Evolutionary conservation across 164 flowering plant genomes (phyloP), one percentile per base, ranked within the genome.

Genomic region (Santalum album): DNA sequence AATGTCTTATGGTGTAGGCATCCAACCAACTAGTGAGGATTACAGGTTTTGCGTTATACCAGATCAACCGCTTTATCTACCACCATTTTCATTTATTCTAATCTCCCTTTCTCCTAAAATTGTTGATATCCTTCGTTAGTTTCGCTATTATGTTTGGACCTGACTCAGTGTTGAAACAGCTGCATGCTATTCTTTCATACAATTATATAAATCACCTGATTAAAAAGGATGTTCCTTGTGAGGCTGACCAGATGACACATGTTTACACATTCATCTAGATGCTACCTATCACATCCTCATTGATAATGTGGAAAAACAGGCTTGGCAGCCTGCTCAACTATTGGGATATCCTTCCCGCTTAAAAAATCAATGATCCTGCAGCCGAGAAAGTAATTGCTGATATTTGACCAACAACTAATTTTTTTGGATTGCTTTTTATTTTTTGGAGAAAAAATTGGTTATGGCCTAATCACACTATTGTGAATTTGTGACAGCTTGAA

Each of bases 91-190:
- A n/a, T n/a, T n/a, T n/a, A n/a, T n/a, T n/a, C n/a, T n/a, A n/a
- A n/a, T n/a, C n/a, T n/a, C n/a, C n/a, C n/a, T n/a, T n/a, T n/a
- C n/a, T n/a, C n/a, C n/a, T n/a, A n/a, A n/a, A 9, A 29, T 29
- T 3, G 6, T 29, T 4, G 9, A 29, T 29, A 29, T 29, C n/a
- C n/a, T n/a, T n/a, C n/a, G n/a, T 56, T 26, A 54, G 62, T 35
- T 75, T 73, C 86, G 87, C 95, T 58, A 90, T 90, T 63, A 90
- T 90, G 97, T 90, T 90, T 80, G 97, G 97, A 16, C 97, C 97
- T 26, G 97, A 90, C 67, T 81, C 69, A 74, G 71, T 65, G 87
- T 95, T 57, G 84, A 85, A 74, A 90, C 87, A 62, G 97, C n/a
- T 90, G 25, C 97, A 90, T 67, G 90, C 95, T 9, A 90, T 90